Conservation (phyloP, 2,329 filamentous ascomycete species). For the Pezicula radicicola region DNA sequence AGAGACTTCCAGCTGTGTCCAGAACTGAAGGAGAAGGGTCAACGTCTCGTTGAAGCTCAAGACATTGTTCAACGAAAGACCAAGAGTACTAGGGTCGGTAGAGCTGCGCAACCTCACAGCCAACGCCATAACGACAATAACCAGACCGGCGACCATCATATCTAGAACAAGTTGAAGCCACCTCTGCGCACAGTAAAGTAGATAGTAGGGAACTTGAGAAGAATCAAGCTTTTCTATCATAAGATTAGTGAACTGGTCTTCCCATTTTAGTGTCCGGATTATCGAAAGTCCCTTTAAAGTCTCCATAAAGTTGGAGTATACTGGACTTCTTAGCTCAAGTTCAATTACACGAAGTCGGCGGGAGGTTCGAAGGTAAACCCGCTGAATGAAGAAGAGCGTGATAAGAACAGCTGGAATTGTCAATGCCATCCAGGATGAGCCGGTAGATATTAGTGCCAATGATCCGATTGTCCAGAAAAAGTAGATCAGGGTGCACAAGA, state of each 20-base stretch:
- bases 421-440: slow-evolving; percentile 15
- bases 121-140: slow-evolving; percentile 24
- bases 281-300: slow-evolving; percentile 39
- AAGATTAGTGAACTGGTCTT: neutral
- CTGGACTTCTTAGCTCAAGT: slow-evolving; percentile 35
- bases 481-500: neutral
- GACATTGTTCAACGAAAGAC: slow-evolving; percentile 40
- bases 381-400: slow-evolving; percentile 24
- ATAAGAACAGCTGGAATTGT: slow-evolving; percentile 17
- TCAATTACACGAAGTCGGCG: slow-evolving; percentile 43
- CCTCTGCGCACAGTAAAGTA: slow-evolving; percentile 41
- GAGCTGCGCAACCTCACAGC: slow-evolving; percentile 10
- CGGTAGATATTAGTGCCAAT: slow-evolving; percentile 36
- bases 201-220: slow-evolving; percentile 43
- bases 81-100: slow-evolving; percentile 2
- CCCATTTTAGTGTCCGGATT: slow-evolving; percentile 42
- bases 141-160: slow-evolving; percentile 34
- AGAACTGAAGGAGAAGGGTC: slow-evolving; percentile 41
- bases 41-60: slow-evolving; percentile 31
- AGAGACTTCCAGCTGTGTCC: slow-evolving; percentile 54
- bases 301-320: slow-evolving; percentile 43
- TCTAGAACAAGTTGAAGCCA: slow-evolving; percentile 43
- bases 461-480: neutral
- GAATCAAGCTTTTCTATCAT: slow-evolving; percentile 27
- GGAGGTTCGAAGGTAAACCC: slow-evolving; percentile 41